Evolutionary conservation across 371 early-diverging fungal genomes (phyloP), one percentile per base, ranked within the genome.

Genomic region (Actinomortierella ambigua): DNA sequence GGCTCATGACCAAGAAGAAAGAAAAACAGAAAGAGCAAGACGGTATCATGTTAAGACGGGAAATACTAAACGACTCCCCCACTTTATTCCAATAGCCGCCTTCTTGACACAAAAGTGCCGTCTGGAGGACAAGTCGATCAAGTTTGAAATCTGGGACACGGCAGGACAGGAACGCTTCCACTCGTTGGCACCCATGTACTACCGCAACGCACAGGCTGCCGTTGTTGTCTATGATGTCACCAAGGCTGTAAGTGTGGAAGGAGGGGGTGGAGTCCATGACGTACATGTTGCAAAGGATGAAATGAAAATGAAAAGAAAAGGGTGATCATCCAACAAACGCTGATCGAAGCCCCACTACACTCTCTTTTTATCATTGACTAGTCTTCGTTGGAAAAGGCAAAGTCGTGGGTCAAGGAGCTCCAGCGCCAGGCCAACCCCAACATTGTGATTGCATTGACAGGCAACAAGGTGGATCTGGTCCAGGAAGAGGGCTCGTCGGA

Each of bases 101-200:
- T 93, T 93, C 66, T 79, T 93, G 65, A 91, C 90, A 20, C 88
- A 91, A 78, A 86, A 86, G 56, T 85, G 88, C 43, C 76, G 76
- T 24, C 55, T 88, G 42, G 89, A 92, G 52, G 88, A 89, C 58
- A 80, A 82, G 55, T 79, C 89, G 17, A 88, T 90, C 53, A 89
- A 91, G 64, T 89, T 94, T 75, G 91, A 94, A 69, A 94, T 93
- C 57, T 96, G 97, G 97, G 97, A 96, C 71, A 96, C 97, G 14
- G 95, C 96, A 27, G 95, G 92, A 52, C 96, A 93, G 83, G 93
- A 96, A 77, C 85, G 96, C 55, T 96, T 89, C 62, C 90, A 91
- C 76, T 91, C 91, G n/a, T 86, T 99, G 53, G 99, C 99, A 26
- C 98, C 97, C 29, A 97, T 97, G 95, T 99, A 99, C 81, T 99